Conservation (phyloP, 768 basidiomycete species). For the Naganishia vaughanmartiniae region DNA sequence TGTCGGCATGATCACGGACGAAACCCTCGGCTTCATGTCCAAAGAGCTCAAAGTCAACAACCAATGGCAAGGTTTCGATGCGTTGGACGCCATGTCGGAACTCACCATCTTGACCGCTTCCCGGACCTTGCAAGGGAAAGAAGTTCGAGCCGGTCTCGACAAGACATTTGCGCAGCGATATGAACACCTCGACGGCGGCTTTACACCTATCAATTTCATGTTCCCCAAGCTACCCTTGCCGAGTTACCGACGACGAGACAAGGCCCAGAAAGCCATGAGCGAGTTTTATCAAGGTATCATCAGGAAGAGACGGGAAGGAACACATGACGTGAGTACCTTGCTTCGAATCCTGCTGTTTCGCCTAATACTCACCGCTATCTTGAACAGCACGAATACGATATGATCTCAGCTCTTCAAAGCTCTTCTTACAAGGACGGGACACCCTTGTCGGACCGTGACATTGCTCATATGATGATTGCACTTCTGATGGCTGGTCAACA, state of each 20-base stretch:
- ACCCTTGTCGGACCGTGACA: constrained; percentile 76
- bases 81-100: constrained; percentile 70
- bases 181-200: constrained; percentile 88
- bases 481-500: constrained; percentile 99
- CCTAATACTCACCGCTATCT: neutral
- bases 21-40: constrained; percentile 68
- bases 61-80: constrained; percentile 57
- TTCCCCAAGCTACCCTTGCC: constrained; percentile 89
- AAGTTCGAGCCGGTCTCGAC: constrained; percentile 75
- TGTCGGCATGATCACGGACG: constrained; percentile 65
- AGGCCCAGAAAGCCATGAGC: constrained; percentile 87
- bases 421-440: constrained; percentile 81
- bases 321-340: constrained; percentile 53
- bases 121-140: constrained; percentile 85
- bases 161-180: constrained; percentile 80
- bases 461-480: constrained; percentile 98
- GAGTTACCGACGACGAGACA: constrained; percentile 82
- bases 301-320: constrained; percentile 62
- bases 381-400: constrained; percentile 71
- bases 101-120: constrained; percentile 94
- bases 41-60: constrained; percentile 64
- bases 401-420: constrained; percentile 81
- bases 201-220: constrained; percentile 92
- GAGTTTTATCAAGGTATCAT: constrained; percentile 89
- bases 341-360: neutral